Percentiles rank a stretch among this genome's conserved stretches.
phyloP scores from a whole-genome alignment of 1,139 yeast genomes.

The Casaregolazyma lundiana region DNA sequence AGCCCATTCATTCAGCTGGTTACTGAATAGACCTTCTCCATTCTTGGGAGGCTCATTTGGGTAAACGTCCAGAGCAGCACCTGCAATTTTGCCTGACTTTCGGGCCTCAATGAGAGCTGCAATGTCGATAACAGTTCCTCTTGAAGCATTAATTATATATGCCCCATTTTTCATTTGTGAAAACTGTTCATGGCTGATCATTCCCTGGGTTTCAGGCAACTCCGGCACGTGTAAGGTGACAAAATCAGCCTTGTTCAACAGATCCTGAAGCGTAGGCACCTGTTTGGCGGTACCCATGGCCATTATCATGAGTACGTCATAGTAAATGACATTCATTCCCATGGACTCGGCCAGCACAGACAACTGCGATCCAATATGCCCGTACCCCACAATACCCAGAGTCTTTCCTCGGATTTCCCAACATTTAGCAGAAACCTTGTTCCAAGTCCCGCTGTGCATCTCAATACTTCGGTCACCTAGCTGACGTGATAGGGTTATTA shows the following conservation, averaged over 20 bases:
- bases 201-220: conserved; percentile 83
- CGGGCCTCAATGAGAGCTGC: conserved; percentile 89
- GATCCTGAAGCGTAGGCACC: conserved; percentile 77
- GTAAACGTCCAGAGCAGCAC: conserved; percentile 95
- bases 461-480: conserved; percentile 95
- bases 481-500: conserved; percentile 92
- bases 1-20: conserved; percentile 76
- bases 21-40: conserved; percentile 74
- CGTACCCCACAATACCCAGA: conserved; percentile 94
- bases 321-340: conserved; percentile 96
- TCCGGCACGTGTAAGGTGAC: conserved; percentile 95
- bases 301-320: conserved; percentile 91
- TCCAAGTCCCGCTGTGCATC: conserved; percentile 97
- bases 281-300: conserved; percentile 95
- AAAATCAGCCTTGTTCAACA: conserved; percentile 77
- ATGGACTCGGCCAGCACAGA: conserved; percentile 95
- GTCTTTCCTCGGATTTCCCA: conserved; percentile 99
- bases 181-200: conserved; percentile 86
- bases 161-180: conserved; percentile 97
- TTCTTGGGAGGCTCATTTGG: conserved; percentile 98
- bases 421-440: conserved; percentile 89
- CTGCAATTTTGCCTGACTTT: conserved; percentile 91
- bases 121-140: conserved; percentile 97
- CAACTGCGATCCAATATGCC: conserved; percentile 97
- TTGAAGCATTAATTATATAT: conserved; percentile 88